Evolutionary conservation across 768 basidiomycete genomes (phyloP).

Genomic region (Boletus eberwhitei): DNA sequence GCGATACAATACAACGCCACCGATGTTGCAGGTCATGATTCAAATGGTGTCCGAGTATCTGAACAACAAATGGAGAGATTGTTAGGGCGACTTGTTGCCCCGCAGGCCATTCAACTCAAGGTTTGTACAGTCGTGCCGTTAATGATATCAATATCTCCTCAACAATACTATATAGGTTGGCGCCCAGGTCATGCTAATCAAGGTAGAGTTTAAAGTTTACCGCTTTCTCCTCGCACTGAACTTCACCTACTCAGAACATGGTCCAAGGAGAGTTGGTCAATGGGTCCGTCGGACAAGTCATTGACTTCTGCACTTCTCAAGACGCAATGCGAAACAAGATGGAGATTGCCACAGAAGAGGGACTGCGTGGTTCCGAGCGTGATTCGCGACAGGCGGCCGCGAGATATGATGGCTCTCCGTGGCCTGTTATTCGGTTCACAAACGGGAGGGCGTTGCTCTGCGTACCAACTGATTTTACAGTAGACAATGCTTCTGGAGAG

Average conservation of each 20-base stretch:
- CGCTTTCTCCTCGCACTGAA: background rate
- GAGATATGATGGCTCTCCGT: constrained; percentile 33
- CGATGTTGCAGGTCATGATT: constrained; percentile 47
- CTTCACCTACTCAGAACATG: constrained; percentile 47
- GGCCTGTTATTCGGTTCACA: constrained; percentile 63
- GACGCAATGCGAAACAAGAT: constrained; percentile 41
- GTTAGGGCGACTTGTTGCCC: constrained; percentile 62
- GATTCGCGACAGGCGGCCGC: constrained; percentile 12
- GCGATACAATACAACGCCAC: constrained; percentile 39
- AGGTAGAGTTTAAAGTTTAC: constrained; percentile 39
- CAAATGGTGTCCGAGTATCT: constrained; percentile 36
- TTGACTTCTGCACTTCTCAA: constrained; percentile 41
- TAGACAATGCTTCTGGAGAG: constrained; percentile 55
- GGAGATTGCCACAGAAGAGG: constrained; percentile 38
- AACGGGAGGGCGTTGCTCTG: constrained; percentile 45
- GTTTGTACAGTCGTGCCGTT: constrained; percentile 25
- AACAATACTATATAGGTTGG: constrained; percentile 47
- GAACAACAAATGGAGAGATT: constrained; percentile 40
- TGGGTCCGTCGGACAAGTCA: constrained; percentile 60
- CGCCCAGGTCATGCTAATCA: constrained; percentile 85
- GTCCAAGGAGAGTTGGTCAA: constrained; percentile 68
- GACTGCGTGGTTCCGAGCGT: constrained; percentile 29
- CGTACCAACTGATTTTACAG: constrained; percentile 57
- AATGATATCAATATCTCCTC: background rate
- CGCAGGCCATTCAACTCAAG: constrained; percentile 45